These are phyloP conservation scores for Chamaenerion angustifolium DNA, from an alignment of 345 rosid species.

Conservation along the genomic window DNA sequence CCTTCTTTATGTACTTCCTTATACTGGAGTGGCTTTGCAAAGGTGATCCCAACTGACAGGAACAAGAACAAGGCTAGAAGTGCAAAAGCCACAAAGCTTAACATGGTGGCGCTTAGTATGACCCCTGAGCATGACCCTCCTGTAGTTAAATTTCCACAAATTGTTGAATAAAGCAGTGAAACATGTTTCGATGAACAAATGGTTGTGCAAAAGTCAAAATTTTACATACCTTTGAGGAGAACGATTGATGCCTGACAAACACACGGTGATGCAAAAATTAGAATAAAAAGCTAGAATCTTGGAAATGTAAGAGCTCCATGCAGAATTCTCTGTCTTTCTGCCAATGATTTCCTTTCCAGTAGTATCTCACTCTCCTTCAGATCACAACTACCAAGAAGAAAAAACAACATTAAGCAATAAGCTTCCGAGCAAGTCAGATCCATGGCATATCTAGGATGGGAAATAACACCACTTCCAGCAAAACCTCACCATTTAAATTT, in stretches of 20 bases:
- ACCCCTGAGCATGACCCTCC: constrained; percentile 37
- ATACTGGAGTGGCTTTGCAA: constrained; percentile 78
- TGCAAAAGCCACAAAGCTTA: constrained; percentile 30
- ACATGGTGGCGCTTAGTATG: constrained; percentile 43
- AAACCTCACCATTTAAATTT: too few species aligned
- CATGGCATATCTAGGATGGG: too few species aligned
- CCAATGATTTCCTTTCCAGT: too few species aligned
- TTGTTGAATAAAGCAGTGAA: neutral
- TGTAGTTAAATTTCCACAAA: constrained; percentile 7
- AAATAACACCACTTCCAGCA: too few species aligned
- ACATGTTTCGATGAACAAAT: neutral
- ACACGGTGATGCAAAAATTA: constrained; percentile 64
- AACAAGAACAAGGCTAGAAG: constrained; percentile 52
- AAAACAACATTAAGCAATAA: too few species aligned
- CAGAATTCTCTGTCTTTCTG: too few species aligned
- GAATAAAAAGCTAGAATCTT: constrained; percentile 68
- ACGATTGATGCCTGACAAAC: constrained; percentile 53
- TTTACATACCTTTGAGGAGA: constrained; percentile 42
- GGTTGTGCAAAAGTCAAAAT: neutral
- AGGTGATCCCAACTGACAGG: constrained; percentile 72
- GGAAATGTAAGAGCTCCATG: constrained; percentile 69
- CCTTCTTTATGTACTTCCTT: constrained; percentile 92
- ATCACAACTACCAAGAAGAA: too few species aligned
- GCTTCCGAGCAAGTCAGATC: too few species aligned
- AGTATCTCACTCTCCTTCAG: too few species aligned